phyloP scores from a whole-genome alignment of 2,329 filamentous ascomycete species.

The Penicillium sp. region DNA sequence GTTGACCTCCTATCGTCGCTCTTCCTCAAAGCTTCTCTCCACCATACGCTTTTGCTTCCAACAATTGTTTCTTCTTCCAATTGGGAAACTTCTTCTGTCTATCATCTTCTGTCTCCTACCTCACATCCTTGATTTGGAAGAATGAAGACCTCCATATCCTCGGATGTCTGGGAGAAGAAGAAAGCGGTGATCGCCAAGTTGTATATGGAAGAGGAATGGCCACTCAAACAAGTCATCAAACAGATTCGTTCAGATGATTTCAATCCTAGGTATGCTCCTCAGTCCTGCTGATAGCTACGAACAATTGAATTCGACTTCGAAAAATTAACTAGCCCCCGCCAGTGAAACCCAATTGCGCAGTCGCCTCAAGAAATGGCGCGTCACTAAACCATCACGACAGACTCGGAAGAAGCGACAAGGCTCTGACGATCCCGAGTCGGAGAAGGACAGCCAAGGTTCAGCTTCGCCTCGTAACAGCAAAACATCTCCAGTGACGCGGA shows the following conservation, averaged over 20 bases:
- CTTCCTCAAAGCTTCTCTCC: not conserved
- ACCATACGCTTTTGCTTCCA: not conserved
- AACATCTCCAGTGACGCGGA: conserved; percentile 14
- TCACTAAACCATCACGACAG: conserved; percentile 50
- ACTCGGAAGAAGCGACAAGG: conserved; percentile 44
- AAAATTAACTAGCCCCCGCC: not conserved
- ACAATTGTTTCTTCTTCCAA: too few species aligned
- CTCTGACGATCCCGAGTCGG: conserved; percentile 29
- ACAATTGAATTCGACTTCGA: not conserved
- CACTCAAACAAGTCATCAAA: conserved; percentile 51
- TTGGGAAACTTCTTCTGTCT: not conserved
- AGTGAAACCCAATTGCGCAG: conserved; percentile 52
- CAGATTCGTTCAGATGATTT: conserved; percentile 48
- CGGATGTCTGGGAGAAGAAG: conserved; percentile 51
- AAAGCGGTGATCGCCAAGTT: conserved; percentile 46
- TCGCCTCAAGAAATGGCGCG: conserved; percentile 50
- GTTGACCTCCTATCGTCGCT: not conserved
- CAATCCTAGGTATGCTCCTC: conserved; percentile 45
- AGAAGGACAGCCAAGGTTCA: conserved; percentile 21
- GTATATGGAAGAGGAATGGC: conserved; percentile 52
- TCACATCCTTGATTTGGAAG: conserved; percentile 2
- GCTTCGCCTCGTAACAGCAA: conserved; percentile 15
- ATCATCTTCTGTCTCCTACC: not conserved
- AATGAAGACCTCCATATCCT: conserved; percentile 50
- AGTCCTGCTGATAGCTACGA: not conserved